phyloP scores from a whole-genome alignment of 441 rosid species.

The Erysimum cheiri region DNA sequence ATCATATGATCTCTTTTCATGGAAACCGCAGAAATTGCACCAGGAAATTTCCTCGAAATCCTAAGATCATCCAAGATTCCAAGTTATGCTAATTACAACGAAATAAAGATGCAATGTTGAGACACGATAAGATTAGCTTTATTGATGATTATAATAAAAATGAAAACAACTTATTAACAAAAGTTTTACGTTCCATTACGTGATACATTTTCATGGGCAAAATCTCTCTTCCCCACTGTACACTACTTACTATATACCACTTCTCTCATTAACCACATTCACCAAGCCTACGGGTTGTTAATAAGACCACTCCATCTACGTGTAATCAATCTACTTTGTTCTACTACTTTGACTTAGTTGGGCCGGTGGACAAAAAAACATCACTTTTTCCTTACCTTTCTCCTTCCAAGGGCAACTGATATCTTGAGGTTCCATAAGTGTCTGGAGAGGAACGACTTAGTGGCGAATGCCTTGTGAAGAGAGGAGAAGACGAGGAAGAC shows the following conservation, averaged over 20 bases:
- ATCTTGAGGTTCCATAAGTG: constrained; percentile 42
- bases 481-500: constrained; percentile 71
- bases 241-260: constrained; percentile 45
- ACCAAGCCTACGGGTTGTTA: constrained; percentile 39
- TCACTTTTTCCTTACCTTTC: constrained; percentile 41
- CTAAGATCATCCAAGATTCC: not conserved
- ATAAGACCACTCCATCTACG: constrained; percentile 48
- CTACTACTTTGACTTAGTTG: constrained; percentile 41
- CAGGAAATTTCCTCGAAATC: too few relatives aligned
- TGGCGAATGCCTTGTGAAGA: constrained; percentile 52
- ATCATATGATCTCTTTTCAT: not conserved
- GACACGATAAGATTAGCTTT: constrained; percentile 28
- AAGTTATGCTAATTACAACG: not conserved
- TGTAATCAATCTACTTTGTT: constrained; percentile 44
- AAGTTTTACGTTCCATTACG: constrained; percentile 13
- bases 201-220: constrained; percentile 41
- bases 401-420: constrained; percentile 33
- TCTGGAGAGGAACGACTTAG: constrained; percentile 45
- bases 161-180: constrained; percentile 40
- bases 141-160: constrained; percentile 11
- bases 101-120: not conserved
- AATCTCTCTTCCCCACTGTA: constrained; percentile 46
- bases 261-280: constrained; percentile 20
- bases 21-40: not conserved
- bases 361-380: constrained; percentile 53